phyloP scores from a whole-genome alignment of 345 rosid genomes.

The Acer negundo region DNA sequence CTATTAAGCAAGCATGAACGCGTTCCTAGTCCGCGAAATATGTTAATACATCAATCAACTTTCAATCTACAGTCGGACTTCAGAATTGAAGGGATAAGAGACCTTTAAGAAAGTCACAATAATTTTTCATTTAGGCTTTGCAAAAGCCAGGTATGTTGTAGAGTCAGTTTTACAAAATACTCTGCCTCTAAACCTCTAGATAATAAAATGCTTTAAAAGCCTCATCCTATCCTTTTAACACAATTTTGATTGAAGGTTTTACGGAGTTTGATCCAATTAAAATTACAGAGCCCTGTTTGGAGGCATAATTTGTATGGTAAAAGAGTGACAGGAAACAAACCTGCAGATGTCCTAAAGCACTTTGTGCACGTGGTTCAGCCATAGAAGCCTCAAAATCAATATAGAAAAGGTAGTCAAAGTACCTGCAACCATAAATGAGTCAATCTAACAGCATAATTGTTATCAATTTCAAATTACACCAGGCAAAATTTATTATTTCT shows the following conservation, averaged over 20 bases:
- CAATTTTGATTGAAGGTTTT: background rate
- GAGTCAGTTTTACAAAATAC: background rate
- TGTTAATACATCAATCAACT: background rate
- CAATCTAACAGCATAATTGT: slow-evolving; percentile 1
- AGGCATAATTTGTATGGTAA: background rate
- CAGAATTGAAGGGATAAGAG: background rate
- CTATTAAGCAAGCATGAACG: background rate
- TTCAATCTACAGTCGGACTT: background rate
- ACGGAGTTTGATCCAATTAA: background rate
- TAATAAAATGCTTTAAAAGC: background rate
- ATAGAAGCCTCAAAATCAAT: slow-evolving; percentile 64
- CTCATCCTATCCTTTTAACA: background rate
- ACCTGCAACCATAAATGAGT: slow-evolving; percentile 33
- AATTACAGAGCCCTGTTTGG: no score
- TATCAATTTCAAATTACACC: background rate
- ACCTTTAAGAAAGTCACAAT: background rate
- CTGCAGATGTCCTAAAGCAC: slow-evolving; percentile 53
- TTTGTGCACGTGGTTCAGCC: slow-evolving; percentile 61
- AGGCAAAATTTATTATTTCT: background rate
- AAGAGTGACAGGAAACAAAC: slow-evolving; percentile 19
- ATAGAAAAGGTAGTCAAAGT: slow-evolving; percentile 55
- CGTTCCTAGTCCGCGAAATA: background rate
- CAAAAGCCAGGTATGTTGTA: background rate
- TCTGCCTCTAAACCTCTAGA: no score
- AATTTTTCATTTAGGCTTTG: background rate